A percentile compares a stretch with the other conserved stretches of the same genome.
phyloP scores from a whole-genome alignment of 768 basidiomycete genomes.

The Lentinus tigrinus region DNA sequence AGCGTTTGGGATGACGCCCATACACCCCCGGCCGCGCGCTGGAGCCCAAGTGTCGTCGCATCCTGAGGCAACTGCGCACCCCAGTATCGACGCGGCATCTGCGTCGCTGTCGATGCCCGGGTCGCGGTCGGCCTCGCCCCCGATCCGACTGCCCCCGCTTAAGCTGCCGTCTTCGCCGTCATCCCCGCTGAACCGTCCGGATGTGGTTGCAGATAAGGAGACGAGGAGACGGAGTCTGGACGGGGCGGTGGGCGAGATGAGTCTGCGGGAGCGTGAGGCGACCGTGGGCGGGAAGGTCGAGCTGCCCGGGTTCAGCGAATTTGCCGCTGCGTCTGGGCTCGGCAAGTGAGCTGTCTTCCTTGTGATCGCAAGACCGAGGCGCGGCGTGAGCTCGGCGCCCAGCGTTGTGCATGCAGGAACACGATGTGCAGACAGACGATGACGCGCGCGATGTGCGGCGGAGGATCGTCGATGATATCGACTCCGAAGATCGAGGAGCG shows the following conservation, averaged over 20 bases:
- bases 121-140: conserved; percentile 66
- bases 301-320: conserved; percentile 62
- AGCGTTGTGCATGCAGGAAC: too few relatives aligned
- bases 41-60: conserved; percentile 25
- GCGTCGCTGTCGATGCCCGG: conserved; percentile 39
- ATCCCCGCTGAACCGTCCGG: conserved; percentile 15
- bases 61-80: conserved; percentile 20
- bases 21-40: conserved; percentile 43
- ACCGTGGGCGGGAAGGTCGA: conserved; percentile 39
- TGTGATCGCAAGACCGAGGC: not conserved
- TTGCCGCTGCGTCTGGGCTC: conserved; percentile 49
- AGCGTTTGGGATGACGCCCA: conserved; percentile 93
- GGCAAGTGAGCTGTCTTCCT: not conserved
- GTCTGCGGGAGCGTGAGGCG: conserved; percentile 2
- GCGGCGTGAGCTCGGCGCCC: too few relatives aligned
- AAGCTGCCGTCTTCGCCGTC: conserved; percentile 41
- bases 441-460: too few relatives aligned
- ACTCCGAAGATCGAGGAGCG: too few relatives aligned
- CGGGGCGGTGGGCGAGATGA: conserved; percentile 14
- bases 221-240: conserved; percentile 14
- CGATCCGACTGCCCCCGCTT: conserved; percentile 70
- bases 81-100: conserved; percentile 3
- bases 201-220: conserved; percentile 18
- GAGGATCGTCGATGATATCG: not conserved
- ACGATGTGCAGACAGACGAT: too few relatives aligned